These are phyloP conservation scores for Citropsis articulata DNA, from an alignment of 345 rosid species.

Conservation along the genomic window DNA sequence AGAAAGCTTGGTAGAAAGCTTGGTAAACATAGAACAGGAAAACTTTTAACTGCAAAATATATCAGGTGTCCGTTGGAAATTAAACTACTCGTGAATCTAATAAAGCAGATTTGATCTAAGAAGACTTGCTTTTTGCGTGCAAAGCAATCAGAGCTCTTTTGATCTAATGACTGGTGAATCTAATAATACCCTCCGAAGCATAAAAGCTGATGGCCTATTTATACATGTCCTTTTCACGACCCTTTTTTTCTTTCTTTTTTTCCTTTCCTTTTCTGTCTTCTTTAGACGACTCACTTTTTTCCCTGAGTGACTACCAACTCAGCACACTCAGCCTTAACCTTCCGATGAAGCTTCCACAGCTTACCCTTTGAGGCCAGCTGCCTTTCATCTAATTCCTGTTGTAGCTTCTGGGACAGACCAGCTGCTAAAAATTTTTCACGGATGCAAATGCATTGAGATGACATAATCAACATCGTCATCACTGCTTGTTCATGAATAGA, in stretches of 20 bases:
- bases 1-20: background rate
- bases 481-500: too few species aligned
- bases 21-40: background rate
- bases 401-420: background rate
- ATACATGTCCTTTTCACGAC: too few species aligned
- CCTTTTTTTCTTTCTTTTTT: background rate
- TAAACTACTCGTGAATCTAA: conserved; percentile 9
- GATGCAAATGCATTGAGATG: too few species aligned
- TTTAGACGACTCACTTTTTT: background rate
- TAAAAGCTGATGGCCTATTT: background rate
- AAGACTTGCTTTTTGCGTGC: background rate
- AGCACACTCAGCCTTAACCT: background rate
- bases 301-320: background rate
- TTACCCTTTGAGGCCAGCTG: background rate
- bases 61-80: conserved; percentile 2
- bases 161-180: conserved; percentile 16
- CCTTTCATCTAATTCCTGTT: background rate
- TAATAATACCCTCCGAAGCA: conserved; percentile 9
- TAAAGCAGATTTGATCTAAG: conserved; percentile 8
- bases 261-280: background rate
- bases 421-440: background rate
- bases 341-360: too few species aligned
- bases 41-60: background rate
- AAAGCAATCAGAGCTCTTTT: conserved; percentile 18
- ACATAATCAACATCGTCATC: too few species aligned